phyloP scores from a whole-genome alignment of 2,329 filamentous ascomycete species.

The Cladophialophora bantiana region DNA sequence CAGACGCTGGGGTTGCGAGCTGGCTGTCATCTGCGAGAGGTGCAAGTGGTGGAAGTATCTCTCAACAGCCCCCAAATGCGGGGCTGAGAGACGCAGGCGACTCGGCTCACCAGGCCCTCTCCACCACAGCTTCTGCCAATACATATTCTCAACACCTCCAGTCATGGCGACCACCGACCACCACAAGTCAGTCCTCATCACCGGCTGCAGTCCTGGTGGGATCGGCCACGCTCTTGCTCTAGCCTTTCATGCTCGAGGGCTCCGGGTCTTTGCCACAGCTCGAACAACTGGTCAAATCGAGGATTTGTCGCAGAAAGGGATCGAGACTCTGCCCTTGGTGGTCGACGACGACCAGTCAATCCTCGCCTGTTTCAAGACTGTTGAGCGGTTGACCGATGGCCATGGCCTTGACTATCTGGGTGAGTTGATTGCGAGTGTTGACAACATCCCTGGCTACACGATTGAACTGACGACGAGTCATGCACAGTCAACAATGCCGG shows the following conservation, averaged over 20 bases:
- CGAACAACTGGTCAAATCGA: constrained; percentile 40
- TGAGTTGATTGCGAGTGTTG: neutral
- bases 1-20: neutral
- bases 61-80: constrained; percentile 4
- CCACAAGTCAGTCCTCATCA: constrained; percentile 38
- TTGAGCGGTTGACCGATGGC: constrained; percentile 30
- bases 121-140: neutral
- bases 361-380: constrained; percentile 13
- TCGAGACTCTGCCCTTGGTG: constrained; percentile 43
- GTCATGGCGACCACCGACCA: constrained; percentile 24
- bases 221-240: constrained; percentile 50
- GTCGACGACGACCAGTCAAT: constrained; percentile 39
- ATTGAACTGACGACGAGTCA: neutral
- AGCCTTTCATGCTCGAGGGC: constrained; percentile 46
- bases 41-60: too few relatives aligned
- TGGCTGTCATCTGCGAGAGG: neutral
- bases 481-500: constrained; percentile 37
- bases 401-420: constrained; percentile 38
- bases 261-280: constrained; percentile 51
- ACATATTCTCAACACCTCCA: neutral
- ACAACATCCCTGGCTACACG: neutral
- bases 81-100: neutral
- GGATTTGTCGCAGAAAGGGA: constrained; percentile 30
- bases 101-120: neutral
- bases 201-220: constrained; percentile 54